These are phyloP conservation scores for Sugiyamaella americana DNA, from an alignment of 805 yeast species.

Conservation along the genomic window DNA sequence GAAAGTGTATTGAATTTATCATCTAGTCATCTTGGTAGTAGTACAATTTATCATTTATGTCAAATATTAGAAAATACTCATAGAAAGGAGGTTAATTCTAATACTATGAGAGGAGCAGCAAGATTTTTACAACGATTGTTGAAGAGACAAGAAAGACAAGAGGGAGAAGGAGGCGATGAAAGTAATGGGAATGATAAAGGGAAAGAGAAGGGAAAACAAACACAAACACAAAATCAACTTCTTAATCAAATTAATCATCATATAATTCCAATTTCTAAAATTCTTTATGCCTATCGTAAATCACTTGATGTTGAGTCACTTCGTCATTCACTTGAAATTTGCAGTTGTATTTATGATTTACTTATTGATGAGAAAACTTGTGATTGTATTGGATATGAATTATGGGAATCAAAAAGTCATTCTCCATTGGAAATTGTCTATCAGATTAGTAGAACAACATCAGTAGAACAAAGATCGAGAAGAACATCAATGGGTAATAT, in stretches of 20 bases:
- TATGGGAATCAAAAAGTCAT: constrained; percentile 26
- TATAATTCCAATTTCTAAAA: constrained; percentile 22
- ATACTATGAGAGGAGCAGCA: constrained; percentile 35
- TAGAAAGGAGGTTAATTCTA: constrained; percentile 24
- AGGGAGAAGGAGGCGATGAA: neutral
- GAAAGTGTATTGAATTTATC: constrained; percentile 37
- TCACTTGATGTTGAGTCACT: constrained; percentile 36
- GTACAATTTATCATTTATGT: constrained; percentile 30
- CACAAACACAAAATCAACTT: neutral
- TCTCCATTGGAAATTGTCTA: constrained; percentile 39
- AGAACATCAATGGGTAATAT: neutral
- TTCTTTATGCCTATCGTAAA: constrained; percentile 33
- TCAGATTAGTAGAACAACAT: constrained; percentile 7
- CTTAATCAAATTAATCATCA: neutral
- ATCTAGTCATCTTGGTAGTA: constrained; percentile 35
- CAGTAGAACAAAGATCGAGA: constrained; percentile 5
- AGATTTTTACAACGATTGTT: constrained; percentile 28
- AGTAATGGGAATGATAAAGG: neutral
- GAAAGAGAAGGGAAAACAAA: too few relatives aligned
- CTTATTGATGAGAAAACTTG: constrained; percentile 32
- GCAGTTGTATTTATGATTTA: constrained; percentile 37
- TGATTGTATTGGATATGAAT: constrained; percentile 25
- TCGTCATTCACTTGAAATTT: constrained; percentile 37
- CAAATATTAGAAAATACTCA: constrained; percentile 28
- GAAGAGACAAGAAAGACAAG: constrained; percentile 2